Conservation (phyloP, 768 basidiomycete species). For the Rhodotorula paludigena region DNA sequence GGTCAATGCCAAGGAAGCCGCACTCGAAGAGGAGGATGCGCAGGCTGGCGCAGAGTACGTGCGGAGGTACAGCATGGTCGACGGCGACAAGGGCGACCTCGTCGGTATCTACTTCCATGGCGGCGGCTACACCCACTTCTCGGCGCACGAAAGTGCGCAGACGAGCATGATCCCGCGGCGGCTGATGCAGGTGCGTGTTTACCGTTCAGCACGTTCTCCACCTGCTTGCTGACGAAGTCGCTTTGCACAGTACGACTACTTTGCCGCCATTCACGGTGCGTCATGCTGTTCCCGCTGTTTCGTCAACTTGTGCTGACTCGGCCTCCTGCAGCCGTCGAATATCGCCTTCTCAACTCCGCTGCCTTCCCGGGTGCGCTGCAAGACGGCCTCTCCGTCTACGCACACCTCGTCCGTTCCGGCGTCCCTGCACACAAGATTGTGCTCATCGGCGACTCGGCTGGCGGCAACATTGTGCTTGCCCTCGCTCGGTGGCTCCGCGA, state of each 20-base stretch:
- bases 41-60: background rate
- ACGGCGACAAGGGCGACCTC: conserved; percentile 46
- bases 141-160: conserved; percentile 26
- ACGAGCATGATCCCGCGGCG: conserved; percentile 41
- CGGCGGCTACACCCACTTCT: conserved; percentile 40
- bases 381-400: conserved; percentile 68
- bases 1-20: conserved; percentile 8
- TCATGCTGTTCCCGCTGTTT: background rate
- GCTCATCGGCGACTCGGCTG: conserved; percentile 69
- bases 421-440: conserved; percentile 54
- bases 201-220: conserved; percentile 29
- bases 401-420: conserved; percentile 55
- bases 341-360: conserved; percentile 55
- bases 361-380: conserved; percentile 71
- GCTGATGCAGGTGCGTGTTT: conserved; percentile 36
- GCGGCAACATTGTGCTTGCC: conserved; percentile 60
- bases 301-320: background rate
- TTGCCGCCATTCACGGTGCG: conserved; percentile 19
- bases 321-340: conserved; percentile 58
- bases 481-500: conserved; percentile 45
- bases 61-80: background rate
- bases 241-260: conserved; percentile 19
- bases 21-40: background rate
- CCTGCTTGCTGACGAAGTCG: background rate
- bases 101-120: conserved; percentile 48